Evolutionary conservation across 2,329 filamentous ascomycete species (phyloP), one percentile per base, ranked within the genome.

Genomic region (Penicillium italicum): DNA sequence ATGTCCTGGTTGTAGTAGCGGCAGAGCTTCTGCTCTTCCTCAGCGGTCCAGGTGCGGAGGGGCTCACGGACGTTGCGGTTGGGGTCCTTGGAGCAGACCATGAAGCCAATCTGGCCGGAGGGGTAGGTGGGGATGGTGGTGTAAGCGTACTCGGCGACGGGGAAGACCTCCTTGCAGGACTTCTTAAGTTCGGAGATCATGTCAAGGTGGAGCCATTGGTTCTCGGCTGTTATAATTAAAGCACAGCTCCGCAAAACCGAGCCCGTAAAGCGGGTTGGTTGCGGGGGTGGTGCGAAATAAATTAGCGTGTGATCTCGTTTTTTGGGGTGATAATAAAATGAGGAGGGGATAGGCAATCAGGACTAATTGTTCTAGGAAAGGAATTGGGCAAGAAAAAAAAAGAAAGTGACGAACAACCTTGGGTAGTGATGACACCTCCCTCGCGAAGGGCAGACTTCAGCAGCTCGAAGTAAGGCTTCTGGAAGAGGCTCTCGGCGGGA

Each of bases 91-190:
- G 84, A 90, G 87, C 94, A 97, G 73, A 99, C 90, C 92, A 99
- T 97, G 87, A 99, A 99, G 74, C 94, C 94, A 72, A 99, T 99
- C 82, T 99, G 94, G 74, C 94, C 94, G 55, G 91, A 96, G 65
- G 94, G 94, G 83, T 99, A 99, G 73, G 94, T 99, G 57, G 94
- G 94, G 77, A 99, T 99, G 70, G 93, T 97, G 72, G 77, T 97
- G 85, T 97, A 99, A 69, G 90, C 94, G 80, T 97, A 99, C 81
- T 99, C 94, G 76, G 89, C 94, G 61, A 90, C 90, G 63, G 94
- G 92, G 87, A 99, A 99, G 77, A 99, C 90, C 77, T 94, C 88
- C 77, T 88, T 88, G 88, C 93, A 97, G 73, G 91, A 85, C 84
- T 96, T 92, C 86, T 96, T 96, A 72, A 99, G 88, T 80, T 93